Evolutionary conservation across 495 filamentous ascomycete genomes (phyloP).

Genomic region (Parathielavia appendiculata): DNA sequence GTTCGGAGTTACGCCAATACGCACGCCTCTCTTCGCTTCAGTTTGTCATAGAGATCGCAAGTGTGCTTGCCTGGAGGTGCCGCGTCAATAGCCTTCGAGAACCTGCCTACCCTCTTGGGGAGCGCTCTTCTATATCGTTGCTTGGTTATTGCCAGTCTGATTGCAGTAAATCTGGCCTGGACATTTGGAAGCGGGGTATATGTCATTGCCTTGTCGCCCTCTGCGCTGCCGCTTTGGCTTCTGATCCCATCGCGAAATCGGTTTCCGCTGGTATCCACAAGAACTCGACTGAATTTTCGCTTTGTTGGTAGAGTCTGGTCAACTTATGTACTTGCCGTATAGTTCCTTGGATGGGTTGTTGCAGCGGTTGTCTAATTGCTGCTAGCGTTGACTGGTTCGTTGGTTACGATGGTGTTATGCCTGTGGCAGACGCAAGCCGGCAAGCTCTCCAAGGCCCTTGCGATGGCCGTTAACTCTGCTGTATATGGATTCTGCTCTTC

Average conservation of each 20-base stretch:
- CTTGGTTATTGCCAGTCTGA: background rate
- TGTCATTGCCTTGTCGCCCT: conserved; percentile 6
- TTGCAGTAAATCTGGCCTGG: background rate
- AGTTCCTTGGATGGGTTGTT: conserved; percentile 8
- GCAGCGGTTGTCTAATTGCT: conserved; percentile 13
- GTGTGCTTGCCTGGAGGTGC: conserved; percentile 33
- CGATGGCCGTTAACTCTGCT: conserved; percentile 11
- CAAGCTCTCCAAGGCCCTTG: conserved; percentile 6
- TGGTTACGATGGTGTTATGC: conserved; percentile 11
- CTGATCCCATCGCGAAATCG: conserved; percentile 6
- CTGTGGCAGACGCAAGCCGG: conserved; percentile 6
- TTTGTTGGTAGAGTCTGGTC: conserved; percentile 1
- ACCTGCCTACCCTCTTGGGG: conserved; percentile 26
- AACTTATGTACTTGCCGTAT: conserved; percentile 14
- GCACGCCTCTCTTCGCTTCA: conserved; percentile 25
- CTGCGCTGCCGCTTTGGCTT: conserved; percentile 9
- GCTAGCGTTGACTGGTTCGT: conserved; percentile 12
- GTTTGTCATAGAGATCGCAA: conserved; percentile 30
- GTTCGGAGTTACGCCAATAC: conserved; percentile 34
- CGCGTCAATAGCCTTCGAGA: conserved; percentile 29
- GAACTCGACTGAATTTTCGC: conserved; percentile 10
- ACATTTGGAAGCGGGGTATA: background rate
- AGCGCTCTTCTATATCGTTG: background rate
- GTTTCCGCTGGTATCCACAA: conserved; percentile 3
- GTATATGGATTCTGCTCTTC: too few species aligned